Percentiles rank a stretch among this genome's conserved stretches.
Evolutionary conservation across 768 basidiomycete genomes (phyloP).

Genomic region (Boletus reticuloceps): DNA sequence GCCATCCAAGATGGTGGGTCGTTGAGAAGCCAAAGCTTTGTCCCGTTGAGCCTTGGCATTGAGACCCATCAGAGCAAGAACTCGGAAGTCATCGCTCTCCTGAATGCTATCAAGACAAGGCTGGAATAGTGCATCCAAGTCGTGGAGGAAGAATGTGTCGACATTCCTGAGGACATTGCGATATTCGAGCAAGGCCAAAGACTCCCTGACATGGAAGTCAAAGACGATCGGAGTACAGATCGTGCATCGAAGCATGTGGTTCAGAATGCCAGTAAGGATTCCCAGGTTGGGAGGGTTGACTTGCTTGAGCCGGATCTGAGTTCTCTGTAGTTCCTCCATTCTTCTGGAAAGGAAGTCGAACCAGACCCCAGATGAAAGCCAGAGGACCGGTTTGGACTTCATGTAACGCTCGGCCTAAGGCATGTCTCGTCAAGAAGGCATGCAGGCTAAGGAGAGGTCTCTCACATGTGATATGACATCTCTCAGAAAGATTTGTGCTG

Average conservation of each 20-base stretch:
- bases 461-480: neutral
- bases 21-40: neutral
- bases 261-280: conserved; percentile 1
- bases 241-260: conserved; percentile 4
- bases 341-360: neutral
- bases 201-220: conserved; percentile 6
- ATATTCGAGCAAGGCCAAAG: neutral
- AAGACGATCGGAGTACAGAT: neutral
- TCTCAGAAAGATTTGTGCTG: neutral
- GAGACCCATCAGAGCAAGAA: neutral
- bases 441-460: too few relatives aligned
- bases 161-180: neutral
- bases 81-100: neutral
- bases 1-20: neutral
- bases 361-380: conserved; percentile 2
- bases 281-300: conserved; percentile 10
- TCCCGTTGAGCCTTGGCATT: neutral
- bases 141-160: neutral
- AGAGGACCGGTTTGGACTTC: neutral
- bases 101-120: neutral
- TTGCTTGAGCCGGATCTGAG: neutral
- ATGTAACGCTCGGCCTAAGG: neutral
- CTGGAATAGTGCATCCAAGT: neutral
- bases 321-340: neutral
- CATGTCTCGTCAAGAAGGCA: neutral